A percentile compares a stretch with the other conserved stretches of the same genome.
phyloP scores from a whole-genome alignment of 1,139 yeast genomes.

The Yamadazyma trypodendri region DNA sequence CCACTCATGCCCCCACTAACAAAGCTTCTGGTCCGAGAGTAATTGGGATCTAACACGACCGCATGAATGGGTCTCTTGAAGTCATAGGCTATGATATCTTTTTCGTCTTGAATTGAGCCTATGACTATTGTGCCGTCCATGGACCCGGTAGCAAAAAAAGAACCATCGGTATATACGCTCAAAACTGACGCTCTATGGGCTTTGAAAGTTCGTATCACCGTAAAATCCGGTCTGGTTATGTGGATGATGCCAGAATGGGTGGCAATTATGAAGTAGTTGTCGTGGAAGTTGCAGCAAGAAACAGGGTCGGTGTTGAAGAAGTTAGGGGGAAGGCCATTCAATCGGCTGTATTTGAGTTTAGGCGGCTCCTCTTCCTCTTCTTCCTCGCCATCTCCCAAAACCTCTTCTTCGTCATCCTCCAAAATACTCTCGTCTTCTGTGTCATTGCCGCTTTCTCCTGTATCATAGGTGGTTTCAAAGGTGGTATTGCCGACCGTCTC shows the following conservation, averaged over 20 bases:
- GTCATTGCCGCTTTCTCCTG: constrained; percentile 10
- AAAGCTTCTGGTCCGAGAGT: constrained; percentile 58
- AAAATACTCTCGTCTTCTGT: not conserved
- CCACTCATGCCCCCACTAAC: constrained; percentile 93
- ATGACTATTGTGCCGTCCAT: constrained; percentile 91
- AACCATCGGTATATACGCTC: constrained; percentile 70
- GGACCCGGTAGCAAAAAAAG: constrained; percentile 78
- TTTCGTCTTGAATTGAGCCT: constrained; percentile 63
- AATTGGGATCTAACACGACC: constrained; percentile 75
- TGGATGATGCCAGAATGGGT: constrained; percentile 87
- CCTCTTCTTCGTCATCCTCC: constrained; percentile 1
- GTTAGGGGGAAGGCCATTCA: constrained; percentile 61
- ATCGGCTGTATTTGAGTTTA: constrained; percentile 65
- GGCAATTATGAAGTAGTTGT: constrained; percentile 69
- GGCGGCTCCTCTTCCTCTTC: constrained; percentile 70
- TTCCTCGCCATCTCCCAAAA: too few relatives aligned
- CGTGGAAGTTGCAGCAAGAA: constrained; percentile 63
- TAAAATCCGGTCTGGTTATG: constrained; percentile 57
- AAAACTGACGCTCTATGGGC: constrained; percentile 87
- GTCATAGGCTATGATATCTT: constrained; percentile 72
- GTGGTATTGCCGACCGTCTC: constrained; percentile 19
- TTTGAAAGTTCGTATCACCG: constrained; percentile 65
- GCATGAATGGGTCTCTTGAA: constrained; percentile 88
- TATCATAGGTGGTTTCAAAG: constrained; percentile 18
- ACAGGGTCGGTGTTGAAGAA: constrained; percentile 76